Conservation (phyloP, 1,284 basidiomycete species). For the Cutaneotrichosporon cutaneum region DNA sequence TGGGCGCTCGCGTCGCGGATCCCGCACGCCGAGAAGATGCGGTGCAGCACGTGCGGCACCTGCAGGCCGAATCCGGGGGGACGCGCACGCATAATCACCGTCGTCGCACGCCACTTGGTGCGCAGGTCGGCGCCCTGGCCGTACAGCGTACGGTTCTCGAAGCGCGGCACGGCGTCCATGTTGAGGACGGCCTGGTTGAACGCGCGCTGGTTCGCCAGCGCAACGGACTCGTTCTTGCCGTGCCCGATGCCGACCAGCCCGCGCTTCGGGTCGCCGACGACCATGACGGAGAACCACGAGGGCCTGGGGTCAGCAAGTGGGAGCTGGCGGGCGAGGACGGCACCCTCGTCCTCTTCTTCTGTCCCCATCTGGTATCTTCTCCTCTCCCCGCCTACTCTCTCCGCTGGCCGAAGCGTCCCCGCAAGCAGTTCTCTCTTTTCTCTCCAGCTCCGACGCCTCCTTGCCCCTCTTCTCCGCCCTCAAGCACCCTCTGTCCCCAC, state of each 20-base stretch:
- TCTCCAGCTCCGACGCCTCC: neutral
- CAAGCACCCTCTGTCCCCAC: neutral
- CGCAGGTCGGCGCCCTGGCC: constrained; percentile 62
- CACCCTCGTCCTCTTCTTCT: neutral
- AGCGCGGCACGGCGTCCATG: constrained; percentile 86
- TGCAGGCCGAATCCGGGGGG: constrained; percentile 88
- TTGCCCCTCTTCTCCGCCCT: neutral
- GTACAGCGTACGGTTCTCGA: constrained; percentile 88
- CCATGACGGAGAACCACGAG: constrained; percentile 56
- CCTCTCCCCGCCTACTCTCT: neutral
- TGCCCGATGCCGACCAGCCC: constrained; percentile 89
- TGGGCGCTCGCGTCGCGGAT: constrained; percentile 93
- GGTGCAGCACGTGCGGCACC: constrained; percentile 84
- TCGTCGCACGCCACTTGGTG: constrained; percentile 81
- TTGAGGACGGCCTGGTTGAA: constrained; percentile 60
- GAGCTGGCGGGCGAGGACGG: too few species aligned
- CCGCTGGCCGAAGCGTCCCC: neutral
- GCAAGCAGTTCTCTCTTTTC: neutral
- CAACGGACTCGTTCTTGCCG: constrained; percentile 66
- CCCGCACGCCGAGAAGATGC: constrained; percentile 83
- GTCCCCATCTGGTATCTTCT: neutral
- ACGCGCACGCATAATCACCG: constrained; percentile 77
- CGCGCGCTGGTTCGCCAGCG: constrained; percentile 65
- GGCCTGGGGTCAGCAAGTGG: constrained; percentile 13
- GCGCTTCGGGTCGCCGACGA: constrained; percentile 79